Evolutionary conservation across 2,329 filamentous ascomycete genomes (phyloP).

Genomic region (Zasmidium angulare): DNA sequence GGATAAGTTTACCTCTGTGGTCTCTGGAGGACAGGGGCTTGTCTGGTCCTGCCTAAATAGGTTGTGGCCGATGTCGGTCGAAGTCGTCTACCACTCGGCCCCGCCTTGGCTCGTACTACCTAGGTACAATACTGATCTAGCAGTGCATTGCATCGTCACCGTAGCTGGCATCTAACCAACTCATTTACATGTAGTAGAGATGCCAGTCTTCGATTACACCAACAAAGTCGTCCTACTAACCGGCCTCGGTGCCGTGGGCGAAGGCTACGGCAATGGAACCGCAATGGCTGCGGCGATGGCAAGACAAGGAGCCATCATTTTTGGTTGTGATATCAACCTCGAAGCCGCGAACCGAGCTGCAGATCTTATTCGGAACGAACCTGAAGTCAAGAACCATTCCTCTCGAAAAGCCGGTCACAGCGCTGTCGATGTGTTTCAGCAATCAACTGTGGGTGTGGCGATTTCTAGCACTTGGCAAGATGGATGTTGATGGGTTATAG

Average conservation of each 20-base stretch:
- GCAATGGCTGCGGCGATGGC: conserved; percentile 43
- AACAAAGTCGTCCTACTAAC: conserved; percentile 49
- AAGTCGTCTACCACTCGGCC: too few relatives aligned
- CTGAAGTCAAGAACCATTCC: conserved; percentile 20
- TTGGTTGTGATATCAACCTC: conserved; percentile 51
- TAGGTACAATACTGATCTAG: too few relatives aligned
- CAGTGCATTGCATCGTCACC: too few relatives aligned
- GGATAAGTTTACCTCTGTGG: too few relatives aligned
- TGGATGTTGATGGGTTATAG: conserved; percentile 9
- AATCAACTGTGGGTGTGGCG: conserved; percentile 18
- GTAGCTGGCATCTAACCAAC: too few relatives aligned
- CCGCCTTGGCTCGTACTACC: too few relatives aligned
- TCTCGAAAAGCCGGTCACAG: conserved; percentile 13
- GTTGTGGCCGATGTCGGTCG: too few relatives aligned
- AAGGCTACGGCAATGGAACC: conserved; percentile 52
- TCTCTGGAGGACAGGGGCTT: too few relatives aligned
- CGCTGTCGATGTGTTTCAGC: conserved; percentile 24
- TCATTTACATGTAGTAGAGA: too few relatives aligned
- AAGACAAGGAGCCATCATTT: conserved; percentile 50
- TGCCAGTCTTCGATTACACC: conserved; percentile 40
- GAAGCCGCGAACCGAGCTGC: conserved; percentile 27
- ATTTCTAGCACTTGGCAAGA: neutral
- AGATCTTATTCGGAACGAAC: conserved; percentile 25
- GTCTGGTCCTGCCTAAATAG: too few relatives aligned
- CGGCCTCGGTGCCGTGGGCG: conserved; percentile 45